Percentiles rank a stretch among this genome's conserved stretches.
Conservation (phyloP, 2,329 filamentous ascomycete species). For the Fusarium continuum region DNA sequence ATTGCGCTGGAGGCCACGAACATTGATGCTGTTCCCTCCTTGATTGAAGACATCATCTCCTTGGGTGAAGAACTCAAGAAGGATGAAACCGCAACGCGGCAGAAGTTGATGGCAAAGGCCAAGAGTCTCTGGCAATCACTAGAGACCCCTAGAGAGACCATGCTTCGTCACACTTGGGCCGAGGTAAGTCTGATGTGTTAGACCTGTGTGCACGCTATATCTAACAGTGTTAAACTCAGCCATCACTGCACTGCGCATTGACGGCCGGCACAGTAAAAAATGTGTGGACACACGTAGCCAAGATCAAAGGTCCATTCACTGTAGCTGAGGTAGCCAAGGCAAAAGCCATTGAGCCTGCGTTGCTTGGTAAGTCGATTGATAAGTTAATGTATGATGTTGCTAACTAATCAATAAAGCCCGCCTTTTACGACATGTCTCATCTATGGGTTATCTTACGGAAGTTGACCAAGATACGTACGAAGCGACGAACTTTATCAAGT, state of each 20-base stretch:
- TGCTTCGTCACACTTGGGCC: conserved; percentile 58
- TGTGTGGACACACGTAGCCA: conserved; percentile 48
- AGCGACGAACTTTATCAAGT: conserved; percentile 51
- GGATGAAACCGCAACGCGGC: conserved; percentile 34
- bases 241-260: conserved; percentile 40
- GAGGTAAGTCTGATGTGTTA: conserved; percentile 45
- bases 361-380: background rate
- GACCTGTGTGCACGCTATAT: too few species aligned
- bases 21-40: conserved; percentile 10
- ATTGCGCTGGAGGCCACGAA: conserved; percentile 27
- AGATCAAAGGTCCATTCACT: conserved; percentile 45
- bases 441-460: conserved; percentile 53
- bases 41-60: conserved; percentile 22
- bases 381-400: fast-evolving
- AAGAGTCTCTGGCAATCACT: conserved; percentile 47
- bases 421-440: conserved; percentile 50
- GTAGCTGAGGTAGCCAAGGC: conserved; percentile 45
- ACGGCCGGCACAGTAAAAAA: conserved; percentile 49
- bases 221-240: conserved; percentile 19
- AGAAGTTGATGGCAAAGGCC: conserved; percentile 48
- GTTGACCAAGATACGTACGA: conserved; percentile 48
- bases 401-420: conserved; percentile 30
- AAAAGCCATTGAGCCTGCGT: conserved; percentile 8
- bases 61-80: background rate
- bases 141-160: conserved; percentile 59